A percentile compares a stretch with the other conserved stretches of the same genome.
phyloP scores from a whole-genome alignment of 352 stramenopile species.

The Phytophthora aleatoria region DNA sequence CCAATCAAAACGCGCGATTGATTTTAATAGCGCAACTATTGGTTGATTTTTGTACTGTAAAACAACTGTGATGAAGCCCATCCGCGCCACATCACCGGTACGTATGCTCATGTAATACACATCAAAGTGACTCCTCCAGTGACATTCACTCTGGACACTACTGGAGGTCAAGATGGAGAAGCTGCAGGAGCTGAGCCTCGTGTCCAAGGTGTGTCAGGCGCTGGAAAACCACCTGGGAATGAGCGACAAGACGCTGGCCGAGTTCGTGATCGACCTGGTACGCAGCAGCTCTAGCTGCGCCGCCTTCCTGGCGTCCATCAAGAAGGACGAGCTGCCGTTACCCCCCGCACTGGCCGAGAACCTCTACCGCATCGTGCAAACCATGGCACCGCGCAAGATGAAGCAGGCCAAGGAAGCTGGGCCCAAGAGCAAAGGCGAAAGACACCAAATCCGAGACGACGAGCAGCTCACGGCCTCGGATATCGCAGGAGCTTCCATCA shows the following conservation, averaged over 20 bases:
- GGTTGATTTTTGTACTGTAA: conserved; percentile 12
- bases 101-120: conserved; percentile 7
- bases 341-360: conserved; percentile 70
- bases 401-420: conserved; percentile 15
- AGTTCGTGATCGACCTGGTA: conserved; percentile 95
- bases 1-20: conserved; percentile 8
- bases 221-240: conserved; percentile 94
- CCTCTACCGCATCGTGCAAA: conserved; percentile 81
- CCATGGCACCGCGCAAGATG: conserved; percentile 72
- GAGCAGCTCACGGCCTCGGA: conserved; percentile 72
- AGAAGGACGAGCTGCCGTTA: conserved; percentile 67
- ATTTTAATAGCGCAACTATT: conserved; percentile 5
- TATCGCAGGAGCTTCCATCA: conserved; percentile 50
- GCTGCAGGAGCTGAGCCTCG: conserved; percentile 86
- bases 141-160: conserved; percentile 24
- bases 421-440: conserved; percentile 23
- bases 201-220: conserved; percentile 90
- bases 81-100: conserved; percentile 8
- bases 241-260: conserved; percentile 96
- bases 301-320: conserved; percentile 63
- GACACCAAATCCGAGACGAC: conserved; percentile 57
- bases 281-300: conserved; percentile 70
- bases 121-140: conserved; percentile 2
- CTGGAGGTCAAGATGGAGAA: conserved; percentile 69
- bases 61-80: conserved; percentile 19